Conservation (phyloP, 2,329 filamentous ascomycete species). For the Hyphodiscus sp. region DNA sequence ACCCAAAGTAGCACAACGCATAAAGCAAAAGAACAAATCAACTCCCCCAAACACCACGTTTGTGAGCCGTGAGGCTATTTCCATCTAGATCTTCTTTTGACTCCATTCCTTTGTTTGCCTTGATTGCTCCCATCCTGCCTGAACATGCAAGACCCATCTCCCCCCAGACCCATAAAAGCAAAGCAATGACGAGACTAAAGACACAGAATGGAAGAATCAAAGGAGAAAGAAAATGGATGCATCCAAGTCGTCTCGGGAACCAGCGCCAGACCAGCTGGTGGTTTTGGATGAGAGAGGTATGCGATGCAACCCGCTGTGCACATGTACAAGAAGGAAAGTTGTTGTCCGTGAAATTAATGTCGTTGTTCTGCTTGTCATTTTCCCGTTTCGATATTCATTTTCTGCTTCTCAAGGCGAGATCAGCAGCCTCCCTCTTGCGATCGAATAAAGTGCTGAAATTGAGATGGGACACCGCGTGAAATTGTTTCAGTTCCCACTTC, state of each 20-base stretch:
- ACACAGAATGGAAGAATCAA: not conserved
- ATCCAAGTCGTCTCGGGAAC: not conserved
- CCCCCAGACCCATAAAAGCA: not conserved
- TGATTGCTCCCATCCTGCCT: not conserved
- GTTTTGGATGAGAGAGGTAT: not conserved
- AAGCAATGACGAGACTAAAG: not conserved
- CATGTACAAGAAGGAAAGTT: not conserved
- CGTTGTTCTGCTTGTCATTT: not conserved
- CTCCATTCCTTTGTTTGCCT: not conserved
- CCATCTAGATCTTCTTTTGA: slow-evolving; percentile 5
- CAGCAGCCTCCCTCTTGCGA: no score
- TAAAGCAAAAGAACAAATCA: not conserved
- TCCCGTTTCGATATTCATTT: not conserved
- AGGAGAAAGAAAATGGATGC: not conserved
- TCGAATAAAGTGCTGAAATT: no score
- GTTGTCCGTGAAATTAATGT: not conserved
- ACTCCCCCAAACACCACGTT: not conserved
- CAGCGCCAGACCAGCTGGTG: not conserved
- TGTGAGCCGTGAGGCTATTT: slow-evolving; percentile 2
- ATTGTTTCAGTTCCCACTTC: no score
- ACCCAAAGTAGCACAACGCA: not conserved
- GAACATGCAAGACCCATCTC: not conserved
- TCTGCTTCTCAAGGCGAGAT: not conserved
- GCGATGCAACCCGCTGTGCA: not conserved
- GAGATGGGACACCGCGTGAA: no score